Percentiles rank a stretch among this genome's conserved stretches.
phyloP scores from a whole-genome alignment of 2,329 filamentous ascomycete species.

The Alternaria gaisen region DNA sequence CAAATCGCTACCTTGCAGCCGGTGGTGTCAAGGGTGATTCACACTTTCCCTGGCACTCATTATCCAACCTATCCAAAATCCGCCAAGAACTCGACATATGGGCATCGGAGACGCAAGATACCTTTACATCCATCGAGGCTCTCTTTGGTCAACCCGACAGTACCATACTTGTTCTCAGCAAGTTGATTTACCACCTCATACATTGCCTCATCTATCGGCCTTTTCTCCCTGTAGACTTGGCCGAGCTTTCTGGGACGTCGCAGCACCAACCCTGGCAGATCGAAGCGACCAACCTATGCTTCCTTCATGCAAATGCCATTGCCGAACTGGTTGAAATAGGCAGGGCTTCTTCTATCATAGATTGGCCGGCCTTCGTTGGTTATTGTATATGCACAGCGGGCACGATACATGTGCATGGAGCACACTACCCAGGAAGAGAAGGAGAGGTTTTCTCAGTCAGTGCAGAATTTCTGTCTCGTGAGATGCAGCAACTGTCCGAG shows the following conservation, averaged over 20 bases:
- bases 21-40: conserved; percentile 89
- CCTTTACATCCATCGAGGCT: conserved; percentile 77
- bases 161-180: conserved; percentile 80
- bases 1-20: conserved; percentile 83
- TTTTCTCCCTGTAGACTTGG: conserved; percentile 84
- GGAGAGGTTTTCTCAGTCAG: conserved; percentile 70
- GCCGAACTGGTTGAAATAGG: conserved; percentile 83
- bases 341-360: conserved; percentile 75
- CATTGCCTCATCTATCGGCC: conserved; percentile 88
- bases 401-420: conserved; percentile 87
- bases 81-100: conserved; percentile 85
- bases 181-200: conserved; percentile 85
- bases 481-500: conserved; percentile 82
- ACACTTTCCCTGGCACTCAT: conserved; percentile 88
- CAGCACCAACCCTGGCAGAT: conserved; percentile 95
- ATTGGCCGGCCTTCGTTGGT: conserved; percentile 87
- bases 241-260: conserved; percentile 79
- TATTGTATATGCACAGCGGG: conserved; percentile 88
- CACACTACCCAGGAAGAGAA: conserved; percentile 75
- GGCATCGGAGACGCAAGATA: conserved; percentile 81
- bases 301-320: conserved; percentile 85
- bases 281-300: conserved; percentile 87
- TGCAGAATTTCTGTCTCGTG: conserved; percentile 75
- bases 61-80: conserved; percentile 86
- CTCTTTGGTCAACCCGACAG: conserved; percentile 82